Conservation (phyloP, 148 eudicot genomes). For the Cornus kousa region DNA sequence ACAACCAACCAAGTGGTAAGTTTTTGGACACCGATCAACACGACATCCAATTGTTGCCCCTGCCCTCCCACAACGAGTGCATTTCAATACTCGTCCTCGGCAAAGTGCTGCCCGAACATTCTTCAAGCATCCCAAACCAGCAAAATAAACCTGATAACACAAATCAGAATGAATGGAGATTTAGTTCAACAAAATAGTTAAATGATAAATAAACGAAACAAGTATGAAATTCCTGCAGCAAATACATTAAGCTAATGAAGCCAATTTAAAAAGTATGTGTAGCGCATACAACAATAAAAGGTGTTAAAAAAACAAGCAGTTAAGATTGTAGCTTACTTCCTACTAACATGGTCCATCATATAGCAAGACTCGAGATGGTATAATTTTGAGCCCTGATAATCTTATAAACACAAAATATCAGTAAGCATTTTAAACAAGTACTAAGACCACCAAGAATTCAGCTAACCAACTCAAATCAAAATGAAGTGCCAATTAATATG, state of each 20-base stretch:
- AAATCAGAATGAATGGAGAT: constrained; percentile 13
- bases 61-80: constrained; percentile 87
- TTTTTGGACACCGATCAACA: constrained; percentile 96
- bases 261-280: neutral
- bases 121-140: constrained; percentile 90
- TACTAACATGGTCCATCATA: constrained; percentile 18
- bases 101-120: constrained; percentile 95
- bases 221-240: constrained; percentile 1
- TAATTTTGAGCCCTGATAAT: constrained; percentile 18
- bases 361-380: constrained; percentile 21
- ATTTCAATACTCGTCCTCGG: constrained; percentile 87
- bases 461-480: constrained; percentile 1
- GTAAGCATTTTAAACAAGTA: constrained; percentile 7
- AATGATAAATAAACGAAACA: neutral
- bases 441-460: neutral
- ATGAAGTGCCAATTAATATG: neutral
- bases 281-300: neutral
- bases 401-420: constrained; percentile 21
- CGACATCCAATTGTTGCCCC: constrained; percentile 99
- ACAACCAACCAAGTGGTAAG: constrained; percentile 84
- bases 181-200: neutral
- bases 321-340: constrained; percentile 27
- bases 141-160: constrained; percentile 84
- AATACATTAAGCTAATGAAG: neutral
- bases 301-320: constrained; percentile 14